Evolutionary conservation across 768 basidiomycete species (phyloP), one percentile per base, ranked within the genome.

Genomic region (Collybia nuda): DNA sequence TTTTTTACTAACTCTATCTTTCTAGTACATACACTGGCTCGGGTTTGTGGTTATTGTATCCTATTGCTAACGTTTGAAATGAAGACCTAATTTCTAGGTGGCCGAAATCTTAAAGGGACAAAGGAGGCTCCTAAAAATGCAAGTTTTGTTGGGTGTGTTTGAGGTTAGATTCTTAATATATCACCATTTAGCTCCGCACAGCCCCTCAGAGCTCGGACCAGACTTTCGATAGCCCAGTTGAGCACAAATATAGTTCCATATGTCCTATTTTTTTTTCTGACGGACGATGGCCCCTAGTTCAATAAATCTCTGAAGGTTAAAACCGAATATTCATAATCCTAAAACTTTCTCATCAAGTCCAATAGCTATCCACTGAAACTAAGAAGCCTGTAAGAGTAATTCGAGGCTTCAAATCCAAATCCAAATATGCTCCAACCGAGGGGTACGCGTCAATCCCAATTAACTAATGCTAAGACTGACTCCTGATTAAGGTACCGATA

Each of bases 151-250:
- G 41, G 17, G 28, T 29, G 7, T 32, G 15, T 29, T 24, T 8
- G 2, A 18, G 12, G 5, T 5, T 46, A 29, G 36, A 23, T 26
- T 32, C 36, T 43, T 37, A 32, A 32, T 5, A 14, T 11, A 9
- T 23, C 43, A 43, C 8, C 15, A n/a, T 47, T n/a, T 46, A 93
- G 90, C 83, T 96, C 40, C 87, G 94, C 12, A 95, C 93, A 0
- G 94, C 88, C 7, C 86, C 85, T 3, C 94, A 97, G 65, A 91
- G 84, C 56, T 86, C 74, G 44, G 83, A 95, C 63, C 93, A 96
- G 64, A 76, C 74, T 2, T 95, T 93, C 54, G 88, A 93, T 9
- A 80, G 88, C 54, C 66, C 63, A 6, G 78, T 78, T 53, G 43
- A 73, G 38, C 14, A 5, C 1, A 40, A 43, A 38, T 24, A 1